phyloP scores from a whole-genome alignment of 78 protist species.

The Chrysochromulina tobinii region DNA sequence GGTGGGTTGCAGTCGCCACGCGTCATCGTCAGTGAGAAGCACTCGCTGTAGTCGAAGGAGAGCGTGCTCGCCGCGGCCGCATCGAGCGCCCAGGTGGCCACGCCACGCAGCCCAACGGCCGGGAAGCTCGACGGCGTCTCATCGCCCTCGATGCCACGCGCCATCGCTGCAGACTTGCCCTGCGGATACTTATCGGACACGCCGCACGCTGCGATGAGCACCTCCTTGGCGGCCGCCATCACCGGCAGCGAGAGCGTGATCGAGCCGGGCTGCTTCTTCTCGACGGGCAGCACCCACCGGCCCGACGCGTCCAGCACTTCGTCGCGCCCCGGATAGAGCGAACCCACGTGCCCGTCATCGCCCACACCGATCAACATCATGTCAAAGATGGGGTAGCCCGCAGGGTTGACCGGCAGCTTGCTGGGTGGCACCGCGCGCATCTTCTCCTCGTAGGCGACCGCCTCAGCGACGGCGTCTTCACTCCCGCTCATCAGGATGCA shows the following conservation, averaged over 20 bases:
- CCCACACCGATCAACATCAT: neutral
- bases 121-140: neutral
- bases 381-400: neutral
- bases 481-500: neutral
- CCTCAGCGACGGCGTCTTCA: neutral
- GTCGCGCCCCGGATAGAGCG: neutral
- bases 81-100: neutral
- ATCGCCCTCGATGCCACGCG: conserved; percentile 17
- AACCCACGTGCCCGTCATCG: conserved; percentile 6
- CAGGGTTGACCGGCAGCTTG: neutral
- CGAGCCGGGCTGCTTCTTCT: neutral
- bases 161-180: neutral
- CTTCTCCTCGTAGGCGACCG: neutral
- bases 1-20: no score
- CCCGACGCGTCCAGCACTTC: neutral
- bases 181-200: conserved; percentile 7
- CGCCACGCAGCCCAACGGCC: neutral
- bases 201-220: conserved; percentile 17
- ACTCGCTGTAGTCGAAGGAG: neutral
- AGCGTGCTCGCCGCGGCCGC: neutral
- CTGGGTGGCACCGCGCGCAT: neutral
- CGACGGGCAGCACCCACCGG: conserved; percentile 11
- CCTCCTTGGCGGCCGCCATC: neutral
- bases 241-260: conserved; percentile 19
- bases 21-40: no score